phyloP scores from a whole-genome alignment of 768 basidiomycete genomes.

The Tubosaeta sp. region DNA sequence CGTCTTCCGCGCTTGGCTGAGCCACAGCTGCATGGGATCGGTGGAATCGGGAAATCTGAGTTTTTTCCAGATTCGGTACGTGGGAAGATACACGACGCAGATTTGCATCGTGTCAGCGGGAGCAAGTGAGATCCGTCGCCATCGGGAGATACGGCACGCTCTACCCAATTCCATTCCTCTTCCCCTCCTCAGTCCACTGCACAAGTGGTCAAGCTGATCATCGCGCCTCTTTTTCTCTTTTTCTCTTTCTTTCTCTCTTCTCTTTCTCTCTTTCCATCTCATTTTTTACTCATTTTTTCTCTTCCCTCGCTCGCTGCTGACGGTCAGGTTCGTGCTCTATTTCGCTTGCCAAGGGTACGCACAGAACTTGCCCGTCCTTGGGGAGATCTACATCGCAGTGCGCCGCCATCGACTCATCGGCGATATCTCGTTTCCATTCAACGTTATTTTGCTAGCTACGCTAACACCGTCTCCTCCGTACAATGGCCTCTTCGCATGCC shows the following conservation, averaged over 20 bases:
- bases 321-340: neutral
- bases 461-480: conserved; percentile 1
- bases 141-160: conserved; percentile 62
- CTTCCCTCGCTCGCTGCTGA: neutral
- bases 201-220: conserved; percentile 1
- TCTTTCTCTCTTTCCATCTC: neutral
- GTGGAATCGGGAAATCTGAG: conserved; percentile 28
- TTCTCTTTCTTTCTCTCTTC: neutral
- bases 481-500: conserved; percentile 46
- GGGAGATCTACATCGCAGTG: conserved; percentile 20
- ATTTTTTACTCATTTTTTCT: neutral
- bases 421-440: conserved; percentile 15
- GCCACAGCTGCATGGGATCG: conserved; percentile 13
- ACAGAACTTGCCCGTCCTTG: neutral
- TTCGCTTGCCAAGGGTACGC: neutral
- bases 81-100: conserved; percentile 26
- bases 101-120: conserved; percentile 31
- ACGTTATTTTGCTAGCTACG: conserved; percentile 8
- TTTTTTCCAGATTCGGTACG: conserved; percentile 14
- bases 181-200: conserved; percentile 5
- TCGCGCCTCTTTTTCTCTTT: conserved; percentile 13
- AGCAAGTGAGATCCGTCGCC: conserved; percentile 47
- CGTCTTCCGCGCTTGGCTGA: conserved; percentile 9
- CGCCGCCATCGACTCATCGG: conserved; percentile 17
- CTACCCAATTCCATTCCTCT: conserved; percentile 25